These are phyloP conservation scores for Exophiala phaeomuriformis DNA, from an alignment of 2,329 filamentous ascomycete genomes.

Conservation along the genomic window DNA sequence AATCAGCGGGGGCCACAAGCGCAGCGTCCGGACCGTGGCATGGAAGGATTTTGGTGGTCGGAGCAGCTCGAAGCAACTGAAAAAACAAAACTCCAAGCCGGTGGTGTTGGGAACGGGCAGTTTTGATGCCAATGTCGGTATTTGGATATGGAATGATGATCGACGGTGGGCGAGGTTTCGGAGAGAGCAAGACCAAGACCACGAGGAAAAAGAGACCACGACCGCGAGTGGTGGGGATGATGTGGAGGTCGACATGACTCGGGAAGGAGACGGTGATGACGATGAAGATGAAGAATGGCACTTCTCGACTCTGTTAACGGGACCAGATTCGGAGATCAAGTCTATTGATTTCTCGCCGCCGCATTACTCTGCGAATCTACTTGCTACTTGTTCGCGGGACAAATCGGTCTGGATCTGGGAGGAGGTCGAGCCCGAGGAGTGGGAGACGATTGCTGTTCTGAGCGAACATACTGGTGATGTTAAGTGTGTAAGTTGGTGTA, in stretches of 20 bases:
- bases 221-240: slow-evolving; percentile 9
- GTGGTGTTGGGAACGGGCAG: slow-evolving; percentile 77
- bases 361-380: slow-evolving; percentile 58
- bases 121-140: slow-evolving; percentile 86
- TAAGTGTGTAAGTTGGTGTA: slow-evolving; percentile 89
- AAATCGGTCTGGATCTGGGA: slow-evolving; percentile 99
- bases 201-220: too few relatives aligned
- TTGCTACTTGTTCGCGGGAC: slow-evolving; percentile 86
- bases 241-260: too few relatives aligned
- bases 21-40: slow-evolving; percentile 73
- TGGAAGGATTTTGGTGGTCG: slow-evolving; percentile 57
- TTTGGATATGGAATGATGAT: slow-evolving; percentile 50
- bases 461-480: slow-evolving; percentile 94
- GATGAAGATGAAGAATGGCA: slow-evolving; percentile 78
- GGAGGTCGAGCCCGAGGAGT: slow-evolving; percentile 85
- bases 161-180: slow-evolving; percentile 10
- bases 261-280: slow-evolving; percentile 27
- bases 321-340: slow-evolving; percentile 94
- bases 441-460: slow-evolving; percentile 90
- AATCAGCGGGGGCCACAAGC: slow-evolving; percentile 80
- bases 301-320: slow-evolving; percentile 84
- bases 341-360: slow-evolving; percentile 54
- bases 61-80: slow-evolving; percentile 4
- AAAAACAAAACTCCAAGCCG: slow-evolving; percentile 48
- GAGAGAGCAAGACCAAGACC: slow-evolving; percentile 31